Evolutionary conservation across 257 asterid species (phyloP), one percentile per base, ranked within the genome.

Genomic region (Paulownia fortunei): DNA sequence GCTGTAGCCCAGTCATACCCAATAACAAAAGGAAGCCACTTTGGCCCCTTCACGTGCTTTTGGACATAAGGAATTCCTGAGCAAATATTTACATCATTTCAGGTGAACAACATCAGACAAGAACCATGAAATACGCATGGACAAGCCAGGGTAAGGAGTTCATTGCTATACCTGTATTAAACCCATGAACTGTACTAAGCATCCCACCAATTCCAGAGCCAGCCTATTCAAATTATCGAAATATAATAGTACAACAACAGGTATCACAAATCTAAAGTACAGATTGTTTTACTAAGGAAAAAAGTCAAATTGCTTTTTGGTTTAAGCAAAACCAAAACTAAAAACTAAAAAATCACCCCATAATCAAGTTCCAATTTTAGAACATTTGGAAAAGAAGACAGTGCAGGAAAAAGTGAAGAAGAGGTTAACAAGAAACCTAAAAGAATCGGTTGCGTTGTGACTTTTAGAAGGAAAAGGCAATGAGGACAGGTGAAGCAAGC

Each of bases 141-240:
- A 46, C 30, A 26, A 68, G 41, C 34, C 68, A 62, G 58, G 34
- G 24, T 49, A 58, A 67, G 2, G 16, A 46, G 26, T 64, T 32
- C 24, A 46, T 51, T 59, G 39, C 18, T 64, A 54, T 74, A 84
- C 97, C 97, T 73, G 96, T 87, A 72, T 92, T 90, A 76, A 90
- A 85, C 60, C 87, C 92, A 83, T 87, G 91, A 81, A 92, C 84
- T 76, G 93, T 87, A 85, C 92, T 88, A 79, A 92, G 97, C 89
- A 92, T 72, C 60, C 95, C 97, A 76, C 97, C 93, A 10, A 92
- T 72, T 58, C 94, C 97, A 27, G 92, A 89, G 61, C 97, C 97
- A 81, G 89, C 92, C 96, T 90, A 80, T 58, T 44, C n/a, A 79
- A 74, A 46, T 32, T 13, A n/a, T 23, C 10, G 4, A 41, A 21